Conservation (phyloP, 805 yeast species). For the Hyphopichia homilentoma region DNA sequence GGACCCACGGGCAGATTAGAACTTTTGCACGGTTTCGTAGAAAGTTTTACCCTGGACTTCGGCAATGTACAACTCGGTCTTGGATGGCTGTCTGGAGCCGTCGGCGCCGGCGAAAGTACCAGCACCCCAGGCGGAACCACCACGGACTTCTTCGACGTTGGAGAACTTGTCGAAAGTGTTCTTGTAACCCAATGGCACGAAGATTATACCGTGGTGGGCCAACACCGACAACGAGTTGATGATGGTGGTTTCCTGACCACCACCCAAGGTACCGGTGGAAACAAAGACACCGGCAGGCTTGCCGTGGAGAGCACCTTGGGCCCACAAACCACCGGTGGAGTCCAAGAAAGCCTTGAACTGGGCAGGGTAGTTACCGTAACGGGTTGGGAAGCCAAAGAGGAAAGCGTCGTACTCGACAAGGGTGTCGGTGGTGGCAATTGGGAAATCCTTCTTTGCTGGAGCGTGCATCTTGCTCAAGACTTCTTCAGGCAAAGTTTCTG, state of each 20-base stretch:
- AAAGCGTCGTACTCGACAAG: conserved; percentile 71
- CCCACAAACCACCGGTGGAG: conserved; percentile 78
- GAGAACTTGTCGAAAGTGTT: conserved; percentile 50
- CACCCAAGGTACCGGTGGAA: conserved; percentile 73
- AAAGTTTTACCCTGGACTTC: conserved; percentile 66
- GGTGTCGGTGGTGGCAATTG: conserved; percentile 58
- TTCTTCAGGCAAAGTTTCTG: conserved; percentile 68
- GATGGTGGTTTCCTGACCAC: conserved; percentile 77
- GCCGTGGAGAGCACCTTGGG: conserved; percentile 64
- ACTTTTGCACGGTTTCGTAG: conserved; percentile 25
- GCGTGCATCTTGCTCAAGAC: conserved; percentile 58
- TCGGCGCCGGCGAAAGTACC: conserved; percentile 75
- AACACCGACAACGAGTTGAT: conserved; percentile 60
- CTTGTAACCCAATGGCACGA: conserved; percentile 74
- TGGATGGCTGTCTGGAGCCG: conserved; percentile 68
- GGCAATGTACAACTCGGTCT: conserved; percentile 61
- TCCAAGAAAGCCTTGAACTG: conserved; percentile 79
- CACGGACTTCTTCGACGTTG: conserved; percentile 64
- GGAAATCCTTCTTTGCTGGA: conserved; percentile 47
- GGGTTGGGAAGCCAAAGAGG: conserved; percentile 81
- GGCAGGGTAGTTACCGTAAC: conserved; percentile 78
- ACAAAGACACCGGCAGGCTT: conserved; percentile 73
- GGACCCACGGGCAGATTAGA: no score
- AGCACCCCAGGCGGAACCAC: conserved; percentile 86
- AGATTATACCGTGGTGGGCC: conserved; percentile 79